These are phyloP conservation scores for Heterobasidion parviporum DNA, from an alignment of 1,284 basidiomycete species.

Conservation along the genomic window DNA sequence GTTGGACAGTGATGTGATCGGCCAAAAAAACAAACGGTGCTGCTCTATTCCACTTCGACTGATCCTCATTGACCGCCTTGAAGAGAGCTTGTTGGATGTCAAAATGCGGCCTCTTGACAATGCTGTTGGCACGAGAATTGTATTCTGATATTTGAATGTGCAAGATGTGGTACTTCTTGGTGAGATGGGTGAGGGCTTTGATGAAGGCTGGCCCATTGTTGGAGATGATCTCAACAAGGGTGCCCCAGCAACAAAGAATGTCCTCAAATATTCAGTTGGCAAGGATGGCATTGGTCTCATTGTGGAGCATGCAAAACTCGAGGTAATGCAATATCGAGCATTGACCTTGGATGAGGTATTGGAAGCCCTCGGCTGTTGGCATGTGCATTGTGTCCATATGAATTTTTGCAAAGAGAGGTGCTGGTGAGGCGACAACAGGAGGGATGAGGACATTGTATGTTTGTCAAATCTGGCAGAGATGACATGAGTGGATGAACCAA, in stretches of 20 bases:
- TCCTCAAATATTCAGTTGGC: slow-evolving; percentile 20
- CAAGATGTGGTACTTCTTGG: slow-evolving; percentile 23
- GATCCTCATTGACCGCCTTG: slow-evolving; percentile 25
- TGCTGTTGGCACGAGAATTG: slow-evolving; percentile 33
- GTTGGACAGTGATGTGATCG: slow-evolving; percentile 26
- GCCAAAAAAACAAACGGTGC: slow-evolving; percentile 30
- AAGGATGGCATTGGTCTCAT: slow-evolving; percentile 8
- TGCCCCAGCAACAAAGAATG: slow-evolving; percentile 16
- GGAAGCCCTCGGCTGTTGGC: slow-evolving; percentile 11
- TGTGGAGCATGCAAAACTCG: slow-evolving; percentile 14
- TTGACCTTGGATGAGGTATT: slow-evolving; percentile 18
- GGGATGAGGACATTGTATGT: slow-evolving; percentile 22
- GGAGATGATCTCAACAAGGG: slow-evolving; percentile 14
- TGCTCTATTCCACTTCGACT: slow-evolving; percentile 20
- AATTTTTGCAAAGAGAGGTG: slow-evolving; percentile 21
- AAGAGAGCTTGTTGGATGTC: slow-evolving; percentile 25
- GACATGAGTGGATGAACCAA: slow-evolving; percentile 26
- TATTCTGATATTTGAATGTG: slow-evolving; percentile 35
- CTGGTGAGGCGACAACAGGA: slow-evolving; percentile 20
- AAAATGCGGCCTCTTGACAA: slow-evolving; percentile 28
- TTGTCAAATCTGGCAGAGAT: slow-evolving; percentile 25
- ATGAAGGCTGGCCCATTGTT: slow-evolving; percentile 23
- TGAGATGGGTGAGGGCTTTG: slow-evolving; percentile 21
- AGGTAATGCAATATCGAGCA: slow-evolving; percentile 15
- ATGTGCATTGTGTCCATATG: slow-evolving; percentile 26